Conservation (phyloP, 1,284 basidiomycete genomes). For the Cryptococcus jaspeensis region DNA sequence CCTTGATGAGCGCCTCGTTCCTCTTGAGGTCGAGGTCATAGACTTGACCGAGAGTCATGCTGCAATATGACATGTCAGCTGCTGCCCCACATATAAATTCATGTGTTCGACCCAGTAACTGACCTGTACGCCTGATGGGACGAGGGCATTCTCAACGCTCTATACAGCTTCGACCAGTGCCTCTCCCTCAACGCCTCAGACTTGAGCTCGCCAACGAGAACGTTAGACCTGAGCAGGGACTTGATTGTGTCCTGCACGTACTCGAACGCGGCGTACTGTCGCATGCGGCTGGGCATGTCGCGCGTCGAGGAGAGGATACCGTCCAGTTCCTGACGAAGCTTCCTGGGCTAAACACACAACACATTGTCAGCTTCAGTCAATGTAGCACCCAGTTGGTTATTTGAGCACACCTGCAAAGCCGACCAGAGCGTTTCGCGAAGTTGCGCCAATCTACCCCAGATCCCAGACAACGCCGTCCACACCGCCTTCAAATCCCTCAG, state of each 20-base stretch:
- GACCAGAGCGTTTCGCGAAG: conserved; percentile 87
- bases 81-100: conserved; percentile 22
- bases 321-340: conserved; percentile 91
- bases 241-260: conserved; percentile 91
- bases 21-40: conserved; percentile 95
- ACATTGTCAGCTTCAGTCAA: background rate
- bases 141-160: conserved; percentile 70
- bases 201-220: conserved; percentile 86
- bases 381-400: background rate
- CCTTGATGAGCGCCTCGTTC: conserved; percentile 88
- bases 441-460: conserved; percentile 92
- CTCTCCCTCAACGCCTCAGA: conserved; percentile 96
- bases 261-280: conserved; percentile 98
- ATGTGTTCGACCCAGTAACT: conserved; percentile 28
- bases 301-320: conserved; percentile 83
- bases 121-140: conserved; percentile 61
- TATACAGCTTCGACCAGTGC: conserved; percentile 98
- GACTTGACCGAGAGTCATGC: conserved; percentile 93
- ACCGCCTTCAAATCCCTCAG: conserved; percentile 94
- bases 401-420: conserved; percentile 61
- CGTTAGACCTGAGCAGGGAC: conserved; percentile 83
- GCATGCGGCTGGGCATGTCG: conserved; percentile 98
- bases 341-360: conserved; percentile 65
- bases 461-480: conserved; percentile 96
- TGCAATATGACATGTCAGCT: conserved; percentile 43